Percentiles rank a stretch among this genome's conserved stretches.
These are phyloP conservation scores for Amaranthus cruentus DNA, from an alignment of 148 eudicot species.

Conservation along the genomic window DNA sequence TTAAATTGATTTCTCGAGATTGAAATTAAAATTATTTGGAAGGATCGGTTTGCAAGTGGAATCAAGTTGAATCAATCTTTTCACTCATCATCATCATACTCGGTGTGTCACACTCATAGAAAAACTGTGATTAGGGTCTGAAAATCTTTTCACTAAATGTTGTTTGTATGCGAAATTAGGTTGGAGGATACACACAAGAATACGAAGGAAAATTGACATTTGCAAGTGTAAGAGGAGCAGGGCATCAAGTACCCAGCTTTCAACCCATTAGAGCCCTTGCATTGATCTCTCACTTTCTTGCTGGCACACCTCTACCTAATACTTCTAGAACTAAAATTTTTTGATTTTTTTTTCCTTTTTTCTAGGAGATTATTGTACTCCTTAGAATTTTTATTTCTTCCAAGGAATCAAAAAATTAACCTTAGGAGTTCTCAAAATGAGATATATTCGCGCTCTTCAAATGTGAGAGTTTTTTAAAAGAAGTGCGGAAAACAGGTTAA, in stretches of 20 bases:
- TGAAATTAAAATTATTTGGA: too few relatives aligned
- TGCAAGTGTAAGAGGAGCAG: constrained; percentile 72
- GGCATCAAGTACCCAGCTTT: constrained; percentile 68
- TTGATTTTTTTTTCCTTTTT: background rate
- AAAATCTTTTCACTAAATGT: too few relatives aligned
- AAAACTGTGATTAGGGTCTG: too few relatives aligned
- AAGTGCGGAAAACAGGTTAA: too few relatives aligned
- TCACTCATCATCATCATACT: too few relatives aligned
- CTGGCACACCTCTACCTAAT: constrained; percentile 49
- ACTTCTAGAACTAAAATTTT: constrained; percentile 20
- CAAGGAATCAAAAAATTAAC: background rate
- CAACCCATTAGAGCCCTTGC: constrained; percentile 57
- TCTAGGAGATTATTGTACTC: background rate
- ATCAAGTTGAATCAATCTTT: too few relatives aligned
- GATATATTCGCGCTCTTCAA: too few relatives aligned
- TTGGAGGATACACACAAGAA: constrained; percentile 60
- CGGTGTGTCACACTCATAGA: too few relatives aligned
- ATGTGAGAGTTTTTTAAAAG: too few relatives aligned
- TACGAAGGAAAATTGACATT: constrained; percentile 55
- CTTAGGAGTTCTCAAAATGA: background rate
- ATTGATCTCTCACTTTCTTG: constrained; percentile 51
- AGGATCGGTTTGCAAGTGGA: too few relatives aligned
- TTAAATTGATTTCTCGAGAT: too few relatives aligned
- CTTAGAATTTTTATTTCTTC: constrained; percentile 1
- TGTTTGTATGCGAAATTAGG: constrained; percentile 24